Evolutionary conservation across 805 yeast species (phyloP).

Genomic region (Hanseniaspora vineae): DNA sequence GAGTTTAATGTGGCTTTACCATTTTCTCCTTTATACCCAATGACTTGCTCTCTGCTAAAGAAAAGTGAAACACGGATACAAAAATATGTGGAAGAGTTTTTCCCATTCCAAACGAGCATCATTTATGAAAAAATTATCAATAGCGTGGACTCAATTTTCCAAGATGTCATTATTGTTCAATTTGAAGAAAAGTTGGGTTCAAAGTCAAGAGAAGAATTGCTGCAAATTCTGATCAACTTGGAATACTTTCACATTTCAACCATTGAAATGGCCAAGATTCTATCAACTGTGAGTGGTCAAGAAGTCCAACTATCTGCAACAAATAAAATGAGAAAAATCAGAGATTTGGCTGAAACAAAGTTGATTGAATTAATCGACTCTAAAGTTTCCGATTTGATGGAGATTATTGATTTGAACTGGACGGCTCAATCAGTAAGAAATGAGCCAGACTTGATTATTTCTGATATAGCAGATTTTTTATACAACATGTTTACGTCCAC

Average conservation of each 20-base stretch:
- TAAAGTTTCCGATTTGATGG: constrained; percentile 68
- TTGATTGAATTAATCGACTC: constrained; percentile 73
- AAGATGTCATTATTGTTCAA: constrained; percentile 50
- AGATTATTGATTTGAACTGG: constrained; percentile 84
- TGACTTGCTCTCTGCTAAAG: constrained; percentile 66
- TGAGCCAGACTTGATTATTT: constrained; percentile 62
- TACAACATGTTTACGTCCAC: constrained; percentile 79
- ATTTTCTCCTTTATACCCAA: constrained; percentile 78
- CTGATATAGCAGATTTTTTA: constrained; percentile 75
- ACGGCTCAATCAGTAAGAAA: constrained; percentile 32
- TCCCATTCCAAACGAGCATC: constrained; percentile 47
- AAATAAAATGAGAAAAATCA: constrained; percentile 40
- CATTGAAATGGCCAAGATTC: constrained; percentile 39
- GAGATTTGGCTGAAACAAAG: constrained; percentile 52
- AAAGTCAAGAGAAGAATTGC: constrained; percentile 75
- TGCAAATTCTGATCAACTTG: constrained; percentile 78
- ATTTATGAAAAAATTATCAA: constrained; percentile 26
- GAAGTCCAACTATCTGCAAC: constrained; percentile 42
- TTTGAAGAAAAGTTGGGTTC: constrained; percentile 50
- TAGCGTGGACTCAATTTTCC: constrained; percentile 57
- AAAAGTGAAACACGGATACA: constrained; percentile 50
- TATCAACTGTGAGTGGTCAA: constrained; percentile 26
- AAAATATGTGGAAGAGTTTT: constrained; percentile 53
- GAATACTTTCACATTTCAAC: constrained; percentile 77
- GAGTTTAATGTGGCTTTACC: constrained; percentile 59